These are phyloP conservation scores for Adansonia madagascariensis DNA, from an alignment of 441 rosid genomes.

Conservation along the genomic window DNA sequence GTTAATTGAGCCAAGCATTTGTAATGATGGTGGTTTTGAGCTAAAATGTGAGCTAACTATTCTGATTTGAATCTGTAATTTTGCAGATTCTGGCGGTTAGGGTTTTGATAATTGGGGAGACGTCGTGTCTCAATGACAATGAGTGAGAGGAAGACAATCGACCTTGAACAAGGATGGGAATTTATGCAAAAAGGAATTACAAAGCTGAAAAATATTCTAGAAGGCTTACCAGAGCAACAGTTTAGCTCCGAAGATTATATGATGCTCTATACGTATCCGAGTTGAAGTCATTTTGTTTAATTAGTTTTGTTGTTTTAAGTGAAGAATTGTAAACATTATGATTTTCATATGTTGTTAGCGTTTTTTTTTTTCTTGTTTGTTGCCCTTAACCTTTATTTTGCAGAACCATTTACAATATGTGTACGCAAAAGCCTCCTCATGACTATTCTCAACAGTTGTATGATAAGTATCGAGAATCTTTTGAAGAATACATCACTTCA, in stretches of 20 bases:
- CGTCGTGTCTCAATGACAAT: constrained; percentile 37
- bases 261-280: constrained; percentile 51
- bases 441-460: constrained; percentile 32
- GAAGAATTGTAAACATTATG: not conserved
- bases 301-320: not conserved
- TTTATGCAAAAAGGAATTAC: constrained; percentile 52
- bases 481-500: constrained; percentile 44
- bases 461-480: constrained; percentile 38
- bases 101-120: constrained; percentile 21
- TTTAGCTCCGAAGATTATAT: constrained; percentile 51
- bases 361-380: constrained; percentile 11
- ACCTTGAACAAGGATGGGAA: constrained; percentile 54
- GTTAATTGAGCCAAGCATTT: not conserved
- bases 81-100: constrained; percentile 22
- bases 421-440: constrained; percentile 51
- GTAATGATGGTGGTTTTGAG: not conserved
- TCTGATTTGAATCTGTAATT: constrained; percentile 14
- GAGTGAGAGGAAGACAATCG: constrained; percentile 50
- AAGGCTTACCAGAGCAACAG: constrained; percentile 45
- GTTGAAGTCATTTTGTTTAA: too few species aligned
- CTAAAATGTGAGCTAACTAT: not conserved
- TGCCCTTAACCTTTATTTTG: constrained; percentile 7
- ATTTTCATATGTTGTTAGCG: not conserved
- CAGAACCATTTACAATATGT: constrained; percentile 51
- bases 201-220: constrained; percentile 50